Evolutionary conservation across 768 basidiomycete genomes (phyloP).

Genomic region (Udeniomyces megalosporus): DNA sequence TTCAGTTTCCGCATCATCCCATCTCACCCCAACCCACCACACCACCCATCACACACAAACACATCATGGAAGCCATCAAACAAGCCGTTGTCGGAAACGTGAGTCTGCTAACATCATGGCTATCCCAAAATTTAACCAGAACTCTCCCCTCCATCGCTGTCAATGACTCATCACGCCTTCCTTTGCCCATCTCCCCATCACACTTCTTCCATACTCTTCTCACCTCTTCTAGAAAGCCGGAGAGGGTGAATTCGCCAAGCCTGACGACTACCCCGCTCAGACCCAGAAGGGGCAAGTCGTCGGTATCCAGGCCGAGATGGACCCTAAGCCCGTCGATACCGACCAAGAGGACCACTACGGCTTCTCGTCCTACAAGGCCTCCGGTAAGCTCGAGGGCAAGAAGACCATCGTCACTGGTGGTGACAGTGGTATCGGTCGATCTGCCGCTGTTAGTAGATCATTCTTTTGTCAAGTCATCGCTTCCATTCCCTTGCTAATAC

Average conservation of each 20-base stretch:
- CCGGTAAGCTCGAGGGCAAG: slow-evolving; percentile 38
- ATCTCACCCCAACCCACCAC: too few species aligned
- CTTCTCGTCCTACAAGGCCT: slow-evolving; percentile 28
- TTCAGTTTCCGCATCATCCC: too few species aligned
- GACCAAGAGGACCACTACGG: slow-evolving; percentile 26
- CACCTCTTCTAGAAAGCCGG: background rate
- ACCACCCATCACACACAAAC: too few species aligned
- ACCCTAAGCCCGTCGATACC: slow-evolving; percentile 22
- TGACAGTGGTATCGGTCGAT: slow-evolving; percentile 39
- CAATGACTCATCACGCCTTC: too few species aligned
- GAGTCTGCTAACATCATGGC: too few species aligned
- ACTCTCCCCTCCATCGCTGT: too few species aligned
- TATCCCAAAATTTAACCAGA: too few species aligned
- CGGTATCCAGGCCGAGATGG: slow-evolving; percentile 24
- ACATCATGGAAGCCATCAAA: too few species aligned
- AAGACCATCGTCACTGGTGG: slow-evolving; percentile 23
- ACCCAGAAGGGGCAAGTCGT: slow-evolving; percentile 3
- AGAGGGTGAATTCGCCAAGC: slow-evolving; percentile 1
- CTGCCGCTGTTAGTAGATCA: slow-evolving; percentile 34
- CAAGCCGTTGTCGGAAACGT: too few species aligned
- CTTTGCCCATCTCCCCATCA: too few species aligned
- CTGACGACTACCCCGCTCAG: slow-evolving; percentile 5
- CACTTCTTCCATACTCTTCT: background rate
- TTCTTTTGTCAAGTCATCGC: too few species aligned
- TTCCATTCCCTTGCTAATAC: too few species aligned